phyloP scores from a whole-genome alignment of 768 basidiomycete genomes.

The Leccinum sublutescens region DNA sequence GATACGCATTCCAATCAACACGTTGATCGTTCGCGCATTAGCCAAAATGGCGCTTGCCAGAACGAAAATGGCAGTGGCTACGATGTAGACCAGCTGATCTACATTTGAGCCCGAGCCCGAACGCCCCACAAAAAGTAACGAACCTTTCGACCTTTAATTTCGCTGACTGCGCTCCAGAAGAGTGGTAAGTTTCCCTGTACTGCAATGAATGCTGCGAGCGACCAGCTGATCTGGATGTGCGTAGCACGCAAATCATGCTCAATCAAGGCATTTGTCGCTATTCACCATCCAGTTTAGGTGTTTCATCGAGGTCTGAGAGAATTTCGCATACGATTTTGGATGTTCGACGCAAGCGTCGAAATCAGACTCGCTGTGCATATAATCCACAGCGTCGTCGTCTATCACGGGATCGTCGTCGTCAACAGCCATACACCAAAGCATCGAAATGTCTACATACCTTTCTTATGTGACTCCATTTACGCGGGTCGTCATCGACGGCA shows the following conservation, averaged over 20 bases:
- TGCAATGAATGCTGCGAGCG: conserved; percentile 69
- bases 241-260: conserved; percentile 59
- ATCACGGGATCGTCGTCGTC: not conserved
- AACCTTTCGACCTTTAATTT: conserved; percentile 75
- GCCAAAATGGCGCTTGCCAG: conserved; percentile 58
- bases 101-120: conserved; percentile 2
- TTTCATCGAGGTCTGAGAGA: not conserved
- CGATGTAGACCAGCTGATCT: conserved; percentile 50
- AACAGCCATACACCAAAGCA: not conserved
- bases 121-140: conserved; percentile 9
- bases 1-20: conserved; percentile 65
- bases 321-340: conserved; percentile 29
- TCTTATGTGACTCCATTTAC: conserved; percentile 52
- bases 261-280: conserved; percentile 65
- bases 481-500: conserved; percentile 57
- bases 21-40: conserved; percentile 48
- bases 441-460: conserved; percentile 42
- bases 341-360: conserved; percentile 26
- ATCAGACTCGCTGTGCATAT: conserved; percentile 25
- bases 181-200: conserved; percentile 68
- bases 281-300: not conserved
- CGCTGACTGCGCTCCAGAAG: conserved; percentile 67
- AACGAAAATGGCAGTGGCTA: conserved; percentile 51
- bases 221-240: conserved; percentile 59
- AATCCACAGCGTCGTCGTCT: conserved; percentile 30